Conservation (phyloP, 1,284 basidiomycete species). For the Ganoderma boninense region DNA sequence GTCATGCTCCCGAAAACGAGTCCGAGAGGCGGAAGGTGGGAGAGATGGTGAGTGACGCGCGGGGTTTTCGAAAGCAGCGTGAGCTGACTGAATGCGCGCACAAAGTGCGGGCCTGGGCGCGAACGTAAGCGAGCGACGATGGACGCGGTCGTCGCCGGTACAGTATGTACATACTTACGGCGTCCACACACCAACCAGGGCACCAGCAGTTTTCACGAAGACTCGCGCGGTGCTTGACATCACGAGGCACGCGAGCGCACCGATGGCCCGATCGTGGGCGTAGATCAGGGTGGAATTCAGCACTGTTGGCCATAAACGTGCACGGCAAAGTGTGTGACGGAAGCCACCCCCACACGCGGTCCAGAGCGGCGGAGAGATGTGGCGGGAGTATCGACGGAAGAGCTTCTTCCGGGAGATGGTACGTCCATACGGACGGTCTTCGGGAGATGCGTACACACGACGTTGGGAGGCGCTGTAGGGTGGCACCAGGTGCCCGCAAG, state of each 20-base stretch:
- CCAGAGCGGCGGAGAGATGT: neutral
- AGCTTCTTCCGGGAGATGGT: constrained; percentile 11
- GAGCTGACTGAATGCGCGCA: neutral
- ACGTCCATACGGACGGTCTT: constrained; percentile 5
- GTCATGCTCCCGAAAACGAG: constrained; percentile 9
- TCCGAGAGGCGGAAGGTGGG: constrained; percentile 1
- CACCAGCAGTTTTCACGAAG: neutral
- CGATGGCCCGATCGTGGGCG: neutral
- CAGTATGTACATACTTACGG: neutral
- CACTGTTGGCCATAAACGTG: neutral
- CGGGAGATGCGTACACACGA: neutral
- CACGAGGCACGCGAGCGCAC: neutral
- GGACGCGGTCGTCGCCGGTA: neutral
- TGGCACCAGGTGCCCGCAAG: neutral
- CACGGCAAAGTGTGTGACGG: neutral
- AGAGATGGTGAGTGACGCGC: constrained; percentile 4
- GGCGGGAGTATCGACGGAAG: neutral
- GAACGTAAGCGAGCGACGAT: neutral
- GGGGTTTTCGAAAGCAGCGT: neutral
- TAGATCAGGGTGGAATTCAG: neutral
- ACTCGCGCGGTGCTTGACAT: neutral
- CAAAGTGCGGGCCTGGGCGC: neutral
- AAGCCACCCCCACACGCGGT: neutral
- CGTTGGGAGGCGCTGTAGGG: neutral
- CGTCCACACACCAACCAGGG: neutral